A percentile compares a stretch with the other conserved stretches of the same genome.
phyloP scores from a whole-genome alignment of 768 basidiomycete genomes.

The Holtermannia corniformis region DNA sequence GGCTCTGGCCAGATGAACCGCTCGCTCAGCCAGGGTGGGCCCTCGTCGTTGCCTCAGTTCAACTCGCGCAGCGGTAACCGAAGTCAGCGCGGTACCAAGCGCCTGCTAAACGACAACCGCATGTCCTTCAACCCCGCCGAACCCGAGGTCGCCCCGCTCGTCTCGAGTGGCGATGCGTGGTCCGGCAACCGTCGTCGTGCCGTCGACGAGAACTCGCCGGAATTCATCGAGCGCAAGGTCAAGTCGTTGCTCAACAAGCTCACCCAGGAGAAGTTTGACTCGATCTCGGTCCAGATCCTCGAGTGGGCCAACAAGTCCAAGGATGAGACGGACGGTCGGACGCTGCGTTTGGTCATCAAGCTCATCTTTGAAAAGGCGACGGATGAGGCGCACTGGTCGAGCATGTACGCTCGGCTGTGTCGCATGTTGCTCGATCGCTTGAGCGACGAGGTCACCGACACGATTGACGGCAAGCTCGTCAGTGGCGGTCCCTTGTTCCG shows the following conservation, averaged over 20 bases:
- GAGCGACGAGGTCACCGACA: slow-evolving; percentile 76
- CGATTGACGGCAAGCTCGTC: slow-evolving; percentile 81
- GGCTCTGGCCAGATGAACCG: slow-evolving; percentile 14
- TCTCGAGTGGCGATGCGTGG: slow-evolving; percentile 76
- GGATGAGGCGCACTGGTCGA: slow-evolving; percentile 88
- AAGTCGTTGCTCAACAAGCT: slow-evolving; percentile 86
- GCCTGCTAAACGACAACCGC: slow-evolving; percentile 48
- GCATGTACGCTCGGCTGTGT: slow-evolving; percentile 95
- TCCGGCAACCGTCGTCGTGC: slow-evolving; percentile 43
- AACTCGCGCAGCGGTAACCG: slow-evolving; percentile 48
- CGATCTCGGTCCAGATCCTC: slow-evolving; percentile 91
- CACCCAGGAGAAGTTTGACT: slow-evolving; percentile 92
- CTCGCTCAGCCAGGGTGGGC: slow-evolving; percentile 16
- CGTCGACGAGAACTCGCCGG: slow-evolving; percentile 61
- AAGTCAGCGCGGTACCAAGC: slow-evolving; percentile 74
- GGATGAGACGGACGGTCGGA: slow-evolving; percentile 84
- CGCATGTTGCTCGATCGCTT: slow-evolving; percentile 93
- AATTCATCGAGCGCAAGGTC: slow-evolving; percentile 86
- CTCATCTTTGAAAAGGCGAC: slow-evolving; percentile 97
- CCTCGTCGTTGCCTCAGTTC: slow-evolving; percentile 1
- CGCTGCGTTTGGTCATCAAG: slow-evolving; percentile 89
- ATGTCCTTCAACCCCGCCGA: slow-evolving; percentile 43
- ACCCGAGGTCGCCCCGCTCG: slow-evolving; percentile 62
- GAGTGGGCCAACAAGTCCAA: slow-evolving; percentile 88
- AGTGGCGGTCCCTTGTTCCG: slow-evolving; percentile 90